Base-by-base conservation (phyloP, 805 yeast species). In the Monosporozyma solicola region DNA sequence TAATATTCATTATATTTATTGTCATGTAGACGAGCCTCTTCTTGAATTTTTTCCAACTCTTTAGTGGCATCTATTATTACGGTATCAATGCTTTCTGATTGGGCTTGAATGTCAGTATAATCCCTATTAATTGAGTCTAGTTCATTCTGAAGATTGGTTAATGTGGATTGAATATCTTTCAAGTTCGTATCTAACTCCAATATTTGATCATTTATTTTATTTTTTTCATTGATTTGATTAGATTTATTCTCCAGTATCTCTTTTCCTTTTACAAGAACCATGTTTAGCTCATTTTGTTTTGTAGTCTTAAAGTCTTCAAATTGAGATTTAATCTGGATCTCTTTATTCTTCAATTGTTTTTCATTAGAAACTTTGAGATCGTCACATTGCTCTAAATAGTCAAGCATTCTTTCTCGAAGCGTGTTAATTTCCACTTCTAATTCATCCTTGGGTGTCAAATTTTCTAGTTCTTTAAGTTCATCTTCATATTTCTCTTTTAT, bases 371-470 rank as follows among this genome's bases (percentile, higher is more conserved):
- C 3, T 24, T 50, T 50, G 7, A 50, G 16, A 25, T 41, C 33
- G 33, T 50, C 52, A 32, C 47, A 50, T 48, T 63, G 66, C 15
- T 50, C 49, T 41, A 52, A 51, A 32, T 60, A 50, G 8, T 49
- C 39, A 1, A 47, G 16, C 20, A 61, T 54, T 15, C 59, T 53
- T 4, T 53, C 52, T 8, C 52, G 56, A 27, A 65, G 25, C 5
- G 49, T 49, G 2, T 55, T 56, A 16, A 60, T 56, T 41, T 60
- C 59, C 13, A 46, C 37, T 25, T 55, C 52, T 16, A 61, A 47
- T 20, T 56, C 58, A 9, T 66, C 62, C 27, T 69, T 52, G 10
- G 70, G 68, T 10, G 54, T 33, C 39, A 57, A 50, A 13, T 52
- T 54, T 31, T 59, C 61, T 27, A 67, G 49, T 13, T 59, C 55